Evolutionary conservation across 352 stramenopile genomes (phyloP).

Genomic region (Pythium biforme): DNA sequence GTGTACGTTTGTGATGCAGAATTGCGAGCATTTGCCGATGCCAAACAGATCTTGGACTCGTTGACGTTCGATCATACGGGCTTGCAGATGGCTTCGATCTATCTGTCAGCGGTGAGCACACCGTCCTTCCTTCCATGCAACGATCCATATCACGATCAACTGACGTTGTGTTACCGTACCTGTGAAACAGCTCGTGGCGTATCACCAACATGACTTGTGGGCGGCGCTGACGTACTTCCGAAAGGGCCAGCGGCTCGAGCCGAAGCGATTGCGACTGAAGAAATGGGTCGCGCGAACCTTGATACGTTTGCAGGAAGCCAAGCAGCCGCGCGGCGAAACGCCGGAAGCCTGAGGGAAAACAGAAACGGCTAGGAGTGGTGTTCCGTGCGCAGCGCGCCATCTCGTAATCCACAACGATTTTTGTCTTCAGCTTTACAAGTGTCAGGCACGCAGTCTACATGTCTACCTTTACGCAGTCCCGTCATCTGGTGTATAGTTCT

Average conservation of each 20-base stretch:
- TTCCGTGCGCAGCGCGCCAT: neutral
- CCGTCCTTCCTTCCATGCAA: neutral
- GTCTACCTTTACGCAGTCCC: conserved; percentile 10
- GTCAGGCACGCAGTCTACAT: neutral
- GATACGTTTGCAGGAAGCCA: conserved; percentile 33
- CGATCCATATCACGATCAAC: no score
- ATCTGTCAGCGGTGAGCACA: conserved; percentile 46
- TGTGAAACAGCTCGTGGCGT: conserved; percentile 39
- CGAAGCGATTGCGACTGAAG: conserved; percentile 48
- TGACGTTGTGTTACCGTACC: neutral
- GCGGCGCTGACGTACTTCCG: conserved; percentile 49
- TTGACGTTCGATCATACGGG: neutral
- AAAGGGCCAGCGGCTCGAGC: conserved; percentile 36
- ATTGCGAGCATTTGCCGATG: neutral
- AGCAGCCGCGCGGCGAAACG: neutral
- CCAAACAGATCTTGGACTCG: neutral
- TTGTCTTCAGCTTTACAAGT: conserved; percentile 17
- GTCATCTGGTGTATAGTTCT: conserved; percentile 29
- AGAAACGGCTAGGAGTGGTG: neutral
- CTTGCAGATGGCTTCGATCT: conserved; percentile 20
- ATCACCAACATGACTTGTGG: conserved; percentile 36
- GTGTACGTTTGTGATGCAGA: neutral
- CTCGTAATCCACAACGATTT: conserved; percentile 15
- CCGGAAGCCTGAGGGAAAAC: neutral
- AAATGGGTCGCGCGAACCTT: conserved; percentile 46